Percentiles rank a stretch among this genome's conserved stretches.
Evolutionary conservation across 441 rosid species (phyloP).

Genomic region (Eruca vesicaria): DNA sequence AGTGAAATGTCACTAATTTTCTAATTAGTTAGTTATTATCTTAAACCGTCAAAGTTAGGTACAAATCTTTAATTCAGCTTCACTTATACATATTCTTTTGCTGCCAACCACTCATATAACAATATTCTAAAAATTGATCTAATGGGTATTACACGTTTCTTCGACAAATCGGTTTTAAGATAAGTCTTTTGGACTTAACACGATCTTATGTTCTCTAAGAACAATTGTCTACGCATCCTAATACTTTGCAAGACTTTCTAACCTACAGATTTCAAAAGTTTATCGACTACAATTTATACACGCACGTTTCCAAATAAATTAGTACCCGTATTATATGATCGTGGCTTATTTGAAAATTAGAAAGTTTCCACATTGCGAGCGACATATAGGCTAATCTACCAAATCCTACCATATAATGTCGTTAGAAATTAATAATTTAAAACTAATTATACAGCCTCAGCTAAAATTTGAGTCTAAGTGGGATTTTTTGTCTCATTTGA

Average conservation of each 20-base stretch:
- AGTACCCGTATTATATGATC: not conserved
- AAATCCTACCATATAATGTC: not conserved
- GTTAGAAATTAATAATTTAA: not conserved
- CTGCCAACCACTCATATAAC: slow-evolving; percentile 11
- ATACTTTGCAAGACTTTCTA: not conserved
- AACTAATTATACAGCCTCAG: not conserved
- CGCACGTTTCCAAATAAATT: not conserved
- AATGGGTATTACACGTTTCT: slow-evolving; percentile 20
- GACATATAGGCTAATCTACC: not conserved
- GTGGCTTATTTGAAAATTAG: not conserved
- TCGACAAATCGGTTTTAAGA: slow-evolving; percentile 26
- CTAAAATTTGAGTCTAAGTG: not conserved
- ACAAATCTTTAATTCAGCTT: slow-evolving; percentile 4
- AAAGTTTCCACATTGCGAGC: not conserved
- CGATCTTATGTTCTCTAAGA: slow-evolving; percentile 15
- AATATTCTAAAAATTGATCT: not conserved
- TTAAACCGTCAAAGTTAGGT: slow-evolving; percentile 34
- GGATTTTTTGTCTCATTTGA: slow-evolving; percentile 22
- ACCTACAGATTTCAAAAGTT: not conserved
- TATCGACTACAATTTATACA: not conserved
- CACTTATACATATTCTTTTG: not conserved
- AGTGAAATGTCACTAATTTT: slow-evolving; percentile 11
- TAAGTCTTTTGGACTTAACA: slow-evolving; percentile 25
- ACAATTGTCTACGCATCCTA: slow-evolving; percentile 21
- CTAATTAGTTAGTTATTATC: slow-evolving; percentile 20